Conservation (phyloP, 2,329 filamentous ascomycete species). For the Pezicula carpinea region DNA sequence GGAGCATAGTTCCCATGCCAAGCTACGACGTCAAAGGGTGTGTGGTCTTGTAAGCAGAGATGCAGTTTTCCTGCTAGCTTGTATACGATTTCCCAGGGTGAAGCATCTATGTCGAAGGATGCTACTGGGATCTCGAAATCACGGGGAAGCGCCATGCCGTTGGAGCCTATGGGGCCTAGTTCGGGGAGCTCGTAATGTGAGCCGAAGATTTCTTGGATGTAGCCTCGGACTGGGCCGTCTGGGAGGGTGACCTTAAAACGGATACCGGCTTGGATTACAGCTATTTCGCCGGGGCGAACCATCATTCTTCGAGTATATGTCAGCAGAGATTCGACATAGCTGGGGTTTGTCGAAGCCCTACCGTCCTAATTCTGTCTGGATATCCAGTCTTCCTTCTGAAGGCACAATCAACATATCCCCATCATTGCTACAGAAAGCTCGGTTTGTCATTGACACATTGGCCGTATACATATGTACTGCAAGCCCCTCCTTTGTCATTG, state of each 20-base stretch:
- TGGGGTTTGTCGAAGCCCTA: background rate
- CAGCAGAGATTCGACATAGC: background rate
- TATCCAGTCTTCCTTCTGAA: constrained; percentile 52
- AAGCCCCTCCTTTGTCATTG: constrained; percentile 43
- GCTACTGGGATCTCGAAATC: constrained; percentile 62
- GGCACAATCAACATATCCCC: constrained; percentile 62
- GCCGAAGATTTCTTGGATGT: constrained; percentile 62
- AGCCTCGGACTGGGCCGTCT: constrained; percentile 54
- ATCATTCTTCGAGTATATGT: constrained; percentile 32
- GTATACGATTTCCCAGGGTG: constrained; percentile 39
- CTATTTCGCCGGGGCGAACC: constrained; percentile 61
- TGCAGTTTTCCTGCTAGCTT: constrained; percentile 66
- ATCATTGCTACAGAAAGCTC: constrained; percentile 52
- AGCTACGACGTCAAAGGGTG: constrained; percentile 71
- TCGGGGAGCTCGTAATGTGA: constrained; percentile 59
- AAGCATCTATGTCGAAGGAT: constrained; percentile 39
- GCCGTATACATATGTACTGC: constrained; percentile 45
- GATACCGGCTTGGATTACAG: constrained; percentile 59
- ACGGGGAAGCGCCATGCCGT: constrained; percentile 57
- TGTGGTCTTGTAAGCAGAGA: constrained; percentile 58
- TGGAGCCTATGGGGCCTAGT: constrained; percentile 59
- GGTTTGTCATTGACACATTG: constrained; percentile 40
- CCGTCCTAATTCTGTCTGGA: constrained; percentile 51
- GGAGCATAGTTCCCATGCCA: constrained; percentile 75
- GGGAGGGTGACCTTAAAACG: constrained; percentile 57